Conservation (phyloP, 2,329 filamentous ascomycete species). For the Talaromyces sp. region DNA sequence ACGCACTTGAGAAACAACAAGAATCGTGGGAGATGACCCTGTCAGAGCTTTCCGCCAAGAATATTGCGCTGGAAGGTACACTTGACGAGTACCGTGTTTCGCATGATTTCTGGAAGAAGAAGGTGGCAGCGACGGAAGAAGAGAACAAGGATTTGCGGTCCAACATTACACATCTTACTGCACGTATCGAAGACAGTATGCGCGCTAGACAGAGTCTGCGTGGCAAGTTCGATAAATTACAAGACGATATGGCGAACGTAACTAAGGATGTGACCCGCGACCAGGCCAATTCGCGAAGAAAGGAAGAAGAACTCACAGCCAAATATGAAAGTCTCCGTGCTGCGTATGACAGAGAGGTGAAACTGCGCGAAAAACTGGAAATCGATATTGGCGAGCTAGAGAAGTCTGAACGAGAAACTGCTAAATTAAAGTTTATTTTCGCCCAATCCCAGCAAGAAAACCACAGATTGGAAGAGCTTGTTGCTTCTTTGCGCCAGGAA, state of each 20-base stretch:
- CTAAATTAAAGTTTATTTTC: constrained; percentile 76
- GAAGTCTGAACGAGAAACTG: constrained; percentile 70
- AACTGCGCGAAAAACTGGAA: constrained; percentile 60
- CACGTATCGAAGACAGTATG: constrained; percentile 82
- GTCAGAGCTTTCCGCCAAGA: constrained; percentile 57
- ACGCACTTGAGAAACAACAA: constrained; percentile 68
- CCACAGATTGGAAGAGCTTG: constrained; percentile 62
- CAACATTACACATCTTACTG: constrained; percentile 69
- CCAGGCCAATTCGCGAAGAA: constrained; percentile 73
- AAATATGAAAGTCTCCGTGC: constrained; percentile 56
- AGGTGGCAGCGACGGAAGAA: constrained; percentile 56
- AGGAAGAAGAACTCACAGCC: constrained; percentile 56
- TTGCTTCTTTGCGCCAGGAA: constrained; percentile 50
- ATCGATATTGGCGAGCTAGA: constrained; percentile 61
- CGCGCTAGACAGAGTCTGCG: constrained; percentile 81
- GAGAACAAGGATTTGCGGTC: constrained; percentile 73
- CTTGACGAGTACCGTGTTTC: constrained; percentile 64
- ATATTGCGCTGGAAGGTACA: constrained; percentile 60
- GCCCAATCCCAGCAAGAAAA: constrained; percentile 61
- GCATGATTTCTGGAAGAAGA: constrained; percentile 58
- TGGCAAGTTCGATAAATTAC: constrained; percentile 77
- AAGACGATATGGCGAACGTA: constrained; percentile 80
- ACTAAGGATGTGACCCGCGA: constrained; percentile 79
- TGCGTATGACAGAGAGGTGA: constrained; percentile 66
- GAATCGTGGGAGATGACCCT: constrained; percentile 54